Conservation (phyloP, 176 grass and related monocot species). For the Oryza meridionalis region DNA sequence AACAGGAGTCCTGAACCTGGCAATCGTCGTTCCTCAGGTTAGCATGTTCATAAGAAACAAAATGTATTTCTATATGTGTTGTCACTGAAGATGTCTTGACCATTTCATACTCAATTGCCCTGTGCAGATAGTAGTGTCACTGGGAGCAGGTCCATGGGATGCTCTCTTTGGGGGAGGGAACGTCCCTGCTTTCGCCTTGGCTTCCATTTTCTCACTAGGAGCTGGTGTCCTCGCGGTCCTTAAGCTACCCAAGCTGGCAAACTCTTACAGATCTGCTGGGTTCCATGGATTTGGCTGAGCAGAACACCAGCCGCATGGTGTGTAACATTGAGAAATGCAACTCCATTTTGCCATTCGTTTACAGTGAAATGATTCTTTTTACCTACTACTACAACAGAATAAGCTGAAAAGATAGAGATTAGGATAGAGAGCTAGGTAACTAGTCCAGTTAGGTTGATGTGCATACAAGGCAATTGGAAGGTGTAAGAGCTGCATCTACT, state of each 20-base stretch:
- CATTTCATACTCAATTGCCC: neutral
- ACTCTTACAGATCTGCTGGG: constrained; percentile 72
- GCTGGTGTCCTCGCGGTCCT: constrained; percentile 79
- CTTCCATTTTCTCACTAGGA: constrained; percentile 68
- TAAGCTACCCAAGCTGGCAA: constrained; percentile 79
- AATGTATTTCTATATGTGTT: neutral
- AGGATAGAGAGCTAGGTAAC: constrained; percentile 34
- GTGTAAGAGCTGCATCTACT: constrained; percentile 35
- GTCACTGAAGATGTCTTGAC: neutral
- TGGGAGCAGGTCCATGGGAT: constrained; percentile 96
- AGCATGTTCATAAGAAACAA: neutral
- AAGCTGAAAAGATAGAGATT: constrained; percentile 34
- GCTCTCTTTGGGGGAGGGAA: constrained; percentile 93
- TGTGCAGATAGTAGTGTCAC: constrained; percentile 81
- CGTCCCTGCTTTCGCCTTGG: constrained; percentile 83
- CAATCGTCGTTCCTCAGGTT: constrained; percentile 94
- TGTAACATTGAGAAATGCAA: constrained; percentile 7
- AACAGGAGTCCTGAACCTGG: constrained; percentile 94
- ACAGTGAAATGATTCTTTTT: constrained; percentile 53
- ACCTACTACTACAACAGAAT: constrained; percentile 31
- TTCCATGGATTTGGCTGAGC: constrained; percentile 88
- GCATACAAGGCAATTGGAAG: constrained; percentile 41
- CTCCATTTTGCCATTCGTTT: constrained; percentile 47
- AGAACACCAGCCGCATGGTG: neutral
- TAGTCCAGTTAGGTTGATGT: constrained; percentile 47